Conservation (phyloP, 2,329 filamentous ascomycete species). For the Ophiostoma piceae region DNA sequence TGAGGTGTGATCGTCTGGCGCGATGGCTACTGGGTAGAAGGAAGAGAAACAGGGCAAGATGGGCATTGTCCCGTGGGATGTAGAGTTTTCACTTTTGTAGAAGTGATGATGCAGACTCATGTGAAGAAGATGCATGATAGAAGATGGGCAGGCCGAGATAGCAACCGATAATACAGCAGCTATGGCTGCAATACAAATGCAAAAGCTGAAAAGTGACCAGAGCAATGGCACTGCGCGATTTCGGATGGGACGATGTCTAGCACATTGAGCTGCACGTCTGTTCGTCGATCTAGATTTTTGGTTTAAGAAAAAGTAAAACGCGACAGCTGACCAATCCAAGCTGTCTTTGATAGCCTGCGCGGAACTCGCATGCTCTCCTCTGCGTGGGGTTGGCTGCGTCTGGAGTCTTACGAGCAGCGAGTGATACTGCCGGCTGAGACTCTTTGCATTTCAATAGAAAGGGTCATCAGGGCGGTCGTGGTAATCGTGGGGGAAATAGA, state of each 20-base stretch:
- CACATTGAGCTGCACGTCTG: neutral
- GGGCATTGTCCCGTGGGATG: neutral
- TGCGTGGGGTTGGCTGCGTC: neutral
- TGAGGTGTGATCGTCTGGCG: slow-evolving; percentile 7
- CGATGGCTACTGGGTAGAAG: neutral
- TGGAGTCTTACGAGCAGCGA: neutral
- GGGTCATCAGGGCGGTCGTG: neutral
- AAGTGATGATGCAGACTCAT: neutral
- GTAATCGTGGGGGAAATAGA: slow-evolving; percentile 8
- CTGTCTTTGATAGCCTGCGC: neutral
- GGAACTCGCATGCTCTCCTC: neutral
- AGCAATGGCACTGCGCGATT: slow-evolving; percentile 4
- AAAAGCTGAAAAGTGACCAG: neutral
- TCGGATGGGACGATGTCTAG: neutral
- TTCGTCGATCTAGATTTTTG: neutral
- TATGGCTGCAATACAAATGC: too few relatives aligned
- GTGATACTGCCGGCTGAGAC: neutral
- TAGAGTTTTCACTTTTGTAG: neutral
- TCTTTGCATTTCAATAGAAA: neutral
- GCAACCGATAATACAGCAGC: too few relatives aligned
- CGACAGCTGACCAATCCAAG: neutral
- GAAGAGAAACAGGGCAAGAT: neutral
- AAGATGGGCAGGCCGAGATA: neutral
- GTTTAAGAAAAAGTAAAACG: neutral
- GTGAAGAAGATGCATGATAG: neutral